Base-by-base conservation (phyloP, 495 filamentous ascomycete species). In the Aspergillus kassunensis region DNA sequence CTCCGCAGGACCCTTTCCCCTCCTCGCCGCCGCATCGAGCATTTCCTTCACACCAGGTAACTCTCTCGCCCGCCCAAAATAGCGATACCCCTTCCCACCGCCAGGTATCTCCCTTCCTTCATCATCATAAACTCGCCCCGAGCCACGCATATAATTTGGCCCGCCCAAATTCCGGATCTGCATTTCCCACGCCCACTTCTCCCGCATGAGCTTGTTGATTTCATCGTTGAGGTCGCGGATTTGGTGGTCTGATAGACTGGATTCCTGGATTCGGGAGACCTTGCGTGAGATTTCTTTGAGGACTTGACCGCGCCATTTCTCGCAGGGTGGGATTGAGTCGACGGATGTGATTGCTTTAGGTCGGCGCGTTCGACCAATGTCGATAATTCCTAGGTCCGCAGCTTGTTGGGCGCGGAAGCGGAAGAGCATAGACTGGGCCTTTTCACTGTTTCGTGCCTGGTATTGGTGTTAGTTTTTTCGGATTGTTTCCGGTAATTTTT, bases 371-470 rank as follows among this genome's bases (percentile, higher is more conserved):
- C 91, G 88, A n/a, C 88, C 87, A 7, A 87, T 85, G 71, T 96
- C 91, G 72, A 97, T 89, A 59, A 97, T 97, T 63, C 93, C 93
- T 30, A 96, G 77, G 67, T 96, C 91, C 50, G 92, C 91, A 47
- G 95, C 95, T 77, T 97, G 93, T 61, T 91, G 86, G 64, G 96
- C 93, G 68, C 95, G 90, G 80, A 98, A 98, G 78, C 93, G 93
- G 76, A 96, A 98, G 70, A 98, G 95, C 93, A 98, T 98, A 19
- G 92, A 97, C 72, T 98, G 93, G 53, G 93, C 93, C 75, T 97
- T 97, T 80, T 97, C 92, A 24, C 87, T 90, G 70, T 98, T 98
- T 53, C 84, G 84, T 48, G 84, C 84, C 84, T 86, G 31, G 47
- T 21, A 41, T 36, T 6, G 51, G 52, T 36, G 37, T 62, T 59